phyloP scores from a whole-genome alignment of 164 flowering plant genomes.

The Chimonanthus salicifolius region DNA sequence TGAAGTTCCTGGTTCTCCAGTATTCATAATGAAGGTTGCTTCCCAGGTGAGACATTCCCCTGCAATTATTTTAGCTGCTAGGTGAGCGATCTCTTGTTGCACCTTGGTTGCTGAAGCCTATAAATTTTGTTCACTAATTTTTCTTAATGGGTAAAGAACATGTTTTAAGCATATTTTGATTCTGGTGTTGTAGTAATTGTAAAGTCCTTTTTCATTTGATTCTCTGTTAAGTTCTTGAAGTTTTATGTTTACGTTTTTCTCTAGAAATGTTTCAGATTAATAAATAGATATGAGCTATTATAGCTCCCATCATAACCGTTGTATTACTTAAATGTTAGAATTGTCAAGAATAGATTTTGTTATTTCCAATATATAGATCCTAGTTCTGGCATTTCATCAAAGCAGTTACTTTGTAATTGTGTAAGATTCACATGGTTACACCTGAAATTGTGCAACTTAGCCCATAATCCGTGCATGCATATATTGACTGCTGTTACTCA shows the following conservation, averaged over 20 bases:
- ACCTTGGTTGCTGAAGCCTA: neutral
- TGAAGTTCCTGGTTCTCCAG: conserved; percentile 99
- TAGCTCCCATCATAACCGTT: neutral
- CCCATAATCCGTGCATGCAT: neutral
- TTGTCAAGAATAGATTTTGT: too few species aligned
- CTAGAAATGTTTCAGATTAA: neutral
- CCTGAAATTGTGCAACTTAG: neutral
- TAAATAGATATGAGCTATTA: neutral
- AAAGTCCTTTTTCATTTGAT: too few species aligned
- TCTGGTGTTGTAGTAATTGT: too few species aligned
- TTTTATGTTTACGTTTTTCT: neutral
- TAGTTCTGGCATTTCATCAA: neutral
- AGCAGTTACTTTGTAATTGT: neutral
- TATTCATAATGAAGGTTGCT: conserved; percentile 98
- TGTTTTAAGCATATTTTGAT: too few species aligned
- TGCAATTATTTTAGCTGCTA: too few species aligned
- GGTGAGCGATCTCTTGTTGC: neutral
- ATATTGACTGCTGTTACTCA: neutral
- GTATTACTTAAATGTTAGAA: neutral
- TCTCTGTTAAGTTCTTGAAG: neutral
- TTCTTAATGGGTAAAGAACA: too few species aligned
- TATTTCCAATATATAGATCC: neutral
- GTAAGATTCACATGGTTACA: neutral
- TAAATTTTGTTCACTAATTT: too few species aligned
- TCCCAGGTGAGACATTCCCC: conserved; percentile 67